phyloP scores from a whole-genome alignment of 2,329 filamentous ascomycete genomes.

The Fusarium lyarnte region DNA sequence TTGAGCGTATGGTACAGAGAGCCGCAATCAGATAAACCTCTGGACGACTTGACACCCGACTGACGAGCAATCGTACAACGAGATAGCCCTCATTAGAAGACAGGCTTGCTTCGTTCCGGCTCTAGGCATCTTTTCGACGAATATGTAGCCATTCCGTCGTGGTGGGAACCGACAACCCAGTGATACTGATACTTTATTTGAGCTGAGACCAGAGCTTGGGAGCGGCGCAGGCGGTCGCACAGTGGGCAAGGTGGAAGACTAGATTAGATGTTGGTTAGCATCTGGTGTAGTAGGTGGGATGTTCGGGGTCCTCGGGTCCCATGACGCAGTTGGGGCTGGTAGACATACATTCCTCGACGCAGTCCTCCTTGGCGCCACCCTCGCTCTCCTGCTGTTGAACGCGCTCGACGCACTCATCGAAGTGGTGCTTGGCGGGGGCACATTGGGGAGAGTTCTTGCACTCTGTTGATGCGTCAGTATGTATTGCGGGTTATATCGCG shows the following conservation, averaged over 20 bases:
- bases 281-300: background rate
- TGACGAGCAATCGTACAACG: constrained; percentile 42
- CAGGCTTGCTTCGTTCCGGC: constrained; percentile 37
- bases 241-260: constrained; percentile 99
- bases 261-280: constrained; percentile 50
- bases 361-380: constrained; percentile 86
- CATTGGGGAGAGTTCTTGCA: constrained; percentile 90
- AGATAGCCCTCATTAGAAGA: constrained; percentile 19
- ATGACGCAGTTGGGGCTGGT: constrained; percentile 11
- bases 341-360: constrained; percentile 93
- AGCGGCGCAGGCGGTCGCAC: constrained; percentile 89
- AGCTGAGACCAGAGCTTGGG: constrained; percentile 94
- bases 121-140: constrained; percentile 39
- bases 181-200: constrained; percentile 70
- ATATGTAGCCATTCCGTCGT: constrained; percentile 38
- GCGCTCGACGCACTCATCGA: constrained; percentile 96
- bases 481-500: constrained; percentile 12
- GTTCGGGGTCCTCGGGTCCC: background rate
- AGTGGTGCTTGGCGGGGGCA: constrained; percentile 93
- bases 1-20: constrained; percentile 47
- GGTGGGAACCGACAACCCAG: constrained; percentile 26
- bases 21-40: constrained; percentile 33
- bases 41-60: constrained; percentile 31
- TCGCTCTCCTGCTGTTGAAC: constrained; percentile 74
- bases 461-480: constrained; percentile 64